Percentiles rank a stretch among this genome's conserved stretches.
Conservation (phyloP, 108 stramenopile genomes). For the Skeletonema grethae region DNA sequence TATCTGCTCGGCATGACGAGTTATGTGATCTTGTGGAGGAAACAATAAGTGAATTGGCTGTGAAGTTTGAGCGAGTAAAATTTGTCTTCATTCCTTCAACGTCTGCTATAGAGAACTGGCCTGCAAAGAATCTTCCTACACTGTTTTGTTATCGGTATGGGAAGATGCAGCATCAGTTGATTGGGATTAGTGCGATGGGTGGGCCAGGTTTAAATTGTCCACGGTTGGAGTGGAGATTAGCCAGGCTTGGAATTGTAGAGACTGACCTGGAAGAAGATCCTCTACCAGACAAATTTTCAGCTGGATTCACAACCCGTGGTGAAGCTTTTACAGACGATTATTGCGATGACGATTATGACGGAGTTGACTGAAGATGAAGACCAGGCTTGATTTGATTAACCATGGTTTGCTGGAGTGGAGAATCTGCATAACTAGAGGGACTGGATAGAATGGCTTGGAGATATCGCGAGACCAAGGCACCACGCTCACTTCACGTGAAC, state of each 20-base stretch:
- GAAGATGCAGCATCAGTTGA: conserved; percentile 78
- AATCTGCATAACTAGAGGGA: no score
- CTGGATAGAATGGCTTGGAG: no score
- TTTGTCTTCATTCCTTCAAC: conserved; percentile 82
- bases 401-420: no score
- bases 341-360: conserved; percentile 24
- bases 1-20: conserved; percentile 40
- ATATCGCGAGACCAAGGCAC: no score
- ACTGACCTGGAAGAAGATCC: conserved; percentile 49
- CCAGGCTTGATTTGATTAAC: background rate
- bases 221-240: conserved; percentile 56
- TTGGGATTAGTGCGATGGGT: conserved; percentile 46
- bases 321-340: conserved; percentile 20
- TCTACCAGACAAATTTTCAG: background rate
- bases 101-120: conserved; percentile 92
- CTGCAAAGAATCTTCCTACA: conserved; percentile 84
- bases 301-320: background rate
- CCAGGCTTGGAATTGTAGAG: conserved; percentile 51
- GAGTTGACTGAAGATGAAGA: conserved; percentile 27
- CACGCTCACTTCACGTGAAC: no score
- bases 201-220: conserved; percentile 36
- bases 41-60: conserved; percentile 37
- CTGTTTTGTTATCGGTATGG: conserved; percentile 92
- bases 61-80: conserved; percentile 55
- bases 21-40: conserved; percentile 50